These are phyloP conservation scores for Echinochloa phyllopogon DNA, from an alignment of 176 grass and related monocot species.

Conservation along the genomic window DNA sequence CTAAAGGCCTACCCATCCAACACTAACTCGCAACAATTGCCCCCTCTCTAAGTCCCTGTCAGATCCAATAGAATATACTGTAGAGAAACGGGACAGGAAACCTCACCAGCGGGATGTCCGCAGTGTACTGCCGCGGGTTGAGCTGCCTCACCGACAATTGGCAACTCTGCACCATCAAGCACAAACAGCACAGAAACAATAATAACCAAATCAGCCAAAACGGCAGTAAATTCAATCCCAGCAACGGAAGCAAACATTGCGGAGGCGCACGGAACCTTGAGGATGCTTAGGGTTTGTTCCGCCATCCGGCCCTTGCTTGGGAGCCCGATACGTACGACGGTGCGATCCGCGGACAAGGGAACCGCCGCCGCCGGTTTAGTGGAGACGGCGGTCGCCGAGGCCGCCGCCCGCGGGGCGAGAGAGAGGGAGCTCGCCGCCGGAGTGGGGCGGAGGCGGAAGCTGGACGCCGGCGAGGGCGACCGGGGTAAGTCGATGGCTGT, in stretches of 20 bases:
- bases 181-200: neutral
- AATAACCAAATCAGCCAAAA: slow-evolving; percentile 21
- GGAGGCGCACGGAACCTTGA: slow-evolving; percentile 51
- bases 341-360: slow-evolving; percentile 46
- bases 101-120: slow-evolving; percentile 86
- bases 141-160: slow-evolving; percentile 76
- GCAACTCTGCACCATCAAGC: slow-evolving; percentile 64
- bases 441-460: neutral
- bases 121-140: slow-evolving; percentile 90
- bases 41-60: neutral
- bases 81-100: neutral
- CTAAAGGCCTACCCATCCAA: neutral
- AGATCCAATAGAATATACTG: slow-evolving; percentile 1
- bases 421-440: neutral
- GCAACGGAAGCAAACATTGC: neutral
- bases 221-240: neutral
- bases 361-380: slow-evolving; percentile 14
- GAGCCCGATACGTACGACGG: slow-evolving; percentile 74
- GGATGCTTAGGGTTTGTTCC: slow-evolving; percentile 86
- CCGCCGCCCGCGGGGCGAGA: slow-evolving; percentile 9
- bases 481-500: neutral
- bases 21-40: neutral
- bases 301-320: slow-evolving; percentile 95
- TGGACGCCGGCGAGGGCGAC: neutral
- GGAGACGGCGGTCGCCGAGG: slow-evolving; percentile 41